Conservation (phyloP, 345 rosid species). For the Atalantia buxifolia region DNA sequence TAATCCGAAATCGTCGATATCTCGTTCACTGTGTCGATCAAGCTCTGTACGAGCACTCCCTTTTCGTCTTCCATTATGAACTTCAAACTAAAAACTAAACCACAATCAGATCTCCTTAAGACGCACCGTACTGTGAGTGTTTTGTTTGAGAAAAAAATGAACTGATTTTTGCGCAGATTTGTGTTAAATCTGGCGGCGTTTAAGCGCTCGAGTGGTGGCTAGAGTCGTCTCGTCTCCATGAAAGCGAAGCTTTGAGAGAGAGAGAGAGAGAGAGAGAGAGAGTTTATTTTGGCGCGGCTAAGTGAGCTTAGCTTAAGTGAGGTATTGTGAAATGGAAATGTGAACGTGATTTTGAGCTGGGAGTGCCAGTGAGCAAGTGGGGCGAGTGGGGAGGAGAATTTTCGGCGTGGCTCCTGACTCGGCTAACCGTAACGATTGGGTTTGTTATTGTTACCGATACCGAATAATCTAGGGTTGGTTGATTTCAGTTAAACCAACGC, state of each 20-base stretch:
- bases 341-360: not conserved
- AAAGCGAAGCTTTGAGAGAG: not conserved
- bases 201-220: not conserved
- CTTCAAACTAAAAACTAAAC: not conserved
- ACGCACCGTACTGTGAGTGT: not conserved
- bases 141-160: not conserved
- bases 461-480: not conserved
- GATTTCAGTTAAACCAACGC: not conserved
- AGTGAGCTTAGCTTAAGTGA: not conserved
- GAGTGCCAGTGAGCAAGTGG: not conserved
- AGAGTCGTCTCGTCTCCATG: not conserved
- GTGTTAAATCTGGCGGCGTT: not conserved
- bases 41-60: slow-evolving; percentile 5
- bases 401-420: not conserved
- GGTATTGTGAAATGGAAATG: not conserved
- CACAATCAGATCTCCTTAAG: slow-evolving; percentile 7
- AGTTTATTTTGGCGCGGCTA: slow-evolving; percentile 4
- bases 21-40: slow-evolving; percentile 11
- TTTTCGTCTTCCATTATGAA: slow-evolving; percentile 11
- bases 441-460: not conserved
- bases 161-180: not conserved
- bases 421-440: not conserved
- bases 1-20: slow-evolving; percentile 37
- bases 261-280: too few relatives aligned
- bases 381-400: not conserved